Conservation (phyloP, 2,329 filamentous ascomycete species). For the Epicoccum nigrum region DNA sequence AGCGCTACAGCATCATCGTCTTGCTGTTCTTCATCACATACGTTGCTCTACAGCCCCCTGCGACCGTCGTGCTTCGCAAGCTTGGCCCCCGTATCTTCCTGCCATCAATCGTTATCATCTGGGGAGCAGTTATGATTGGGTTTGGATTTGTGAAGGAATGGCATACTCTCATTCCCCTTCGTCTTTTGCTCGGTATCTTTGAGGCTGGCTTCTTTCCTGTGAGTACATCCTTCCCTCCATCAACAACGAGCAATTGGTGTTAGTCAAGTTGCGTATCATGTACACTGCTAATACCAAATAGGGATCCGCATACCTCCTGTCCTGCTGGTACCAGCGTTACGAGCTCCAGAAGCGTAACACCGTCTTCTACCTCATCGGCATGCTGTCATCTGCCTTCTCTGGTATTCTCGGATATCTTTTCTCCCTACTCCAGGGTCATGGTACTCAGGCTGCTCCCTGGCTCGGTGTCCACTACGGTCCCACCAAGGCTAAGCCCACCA, state of each 20-base stretch:
- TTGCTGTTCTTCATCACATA: conserved; percentile 37
- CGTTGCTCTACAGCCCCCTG: conserved; percentile 30
- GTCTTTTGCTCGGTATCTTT: conserved; percentile 32
- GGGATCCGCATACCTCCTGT: conserved; percentile 58
- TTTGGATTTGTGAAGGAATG: conserved; percentile 35
- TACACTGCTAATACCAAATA: too few relatives aligned
- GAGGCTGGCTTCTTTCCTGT: conserved; percentile 38
- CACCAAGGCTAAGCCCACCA: conserved; percentile 29
- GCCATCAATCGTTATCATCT: conserved; percentile 27
- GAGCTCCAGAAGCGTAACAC: conserved; percentile 62
- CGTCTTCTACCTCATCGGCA: conserved; percentile 57
- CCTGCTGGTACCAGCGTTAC: conserved; percentile 64
- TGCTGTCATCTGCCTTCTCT: conserved; percentile 33
- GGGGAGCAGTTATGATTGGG: conserved; percentile 33
- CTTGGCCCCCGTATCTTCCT: conserved; percentile 32
- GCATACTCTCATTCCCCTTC: conserved; percentile 30
- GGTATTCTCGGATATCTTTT: conserved; percentile 37
- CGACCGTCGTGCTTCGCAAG: conserved; percentile 31
- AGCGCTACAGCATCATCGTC: conserved; percentile 31
- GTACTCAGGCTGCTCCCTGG: conserved; percentile 35
- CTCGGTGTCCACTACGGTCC: conserved; percentile 41
- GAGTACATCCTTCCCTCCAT: not conserved
- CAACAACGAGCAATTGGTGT: too few relatives aligned
- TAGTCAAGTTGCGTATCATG: too few relatives aligned
- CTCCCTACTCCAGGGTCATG: conserved; percentile 58